Conservation (phyloP, 768 basidiomycete genomes). For the Lyophyllum shimeji region DNA sequence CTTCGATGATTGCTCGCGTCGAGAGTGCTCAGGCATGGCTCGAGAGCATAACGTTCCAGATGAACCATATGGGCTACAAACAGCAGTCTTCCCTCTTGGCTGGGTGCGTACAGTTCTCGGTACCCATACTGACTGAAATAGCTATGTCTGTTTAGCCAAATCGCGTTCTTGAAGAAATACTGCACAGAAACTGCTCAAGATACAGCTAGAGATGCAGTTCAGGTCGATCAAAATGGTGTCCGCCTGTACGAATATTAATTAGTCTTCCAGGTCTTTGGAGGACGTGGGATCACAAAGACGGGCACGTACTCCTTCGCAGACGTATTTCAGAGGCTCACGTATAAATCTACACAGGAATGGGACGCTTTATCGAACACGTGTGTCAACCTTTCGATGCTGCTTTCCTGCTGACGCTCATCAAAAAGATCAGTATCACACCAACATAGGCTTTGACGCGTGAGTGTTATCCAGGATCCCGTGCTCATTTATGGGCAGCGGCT, state of each 20-base stretch:
- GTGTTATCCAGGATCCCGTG: conserved; percentile 2
- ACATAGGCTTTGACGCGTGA: conserved; percentile 24
- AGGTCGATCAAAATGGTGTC: conserved; percentile 21
- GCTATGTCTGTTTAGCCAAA: conserved; percentile 47
- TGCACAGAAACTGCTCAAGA: conserved; percentile 75
- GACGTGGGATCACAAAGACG: conserved; percentile 77
- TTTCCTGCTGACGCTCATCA: neutral
- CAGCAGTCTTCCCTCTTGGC: conserved; percentile 73
- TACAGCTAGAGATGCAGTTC: conserved; percentile 73
- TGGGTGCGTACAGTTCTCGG: conserved; percentile 42
- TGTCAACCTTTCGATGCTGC: neutral
- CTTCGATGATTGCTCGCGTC: conserved; percentile 76
- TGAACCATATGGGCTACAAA: conserved; percentile 83
- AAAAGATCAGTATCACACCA: conserved; percentile 21
- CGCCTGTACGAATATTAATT: neutral
- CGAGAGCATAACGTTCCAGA: conserved; percentile 85
- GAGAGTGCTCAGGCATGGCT: conserved; percentile 86
- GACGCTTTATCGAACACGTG: conserved; percentile 23
- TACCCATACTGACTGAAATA: neutral
- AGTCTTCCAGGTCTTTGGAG: conserved; percentile 73
- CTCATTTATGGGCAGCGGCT: neutral
- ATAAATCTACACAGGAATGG: conserved; percentile 12
- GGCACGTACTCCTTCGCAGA: conserved; percentile 46
- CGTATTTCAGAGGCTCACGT: neutral
- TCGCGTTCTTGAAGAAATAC: conserved; percentile 79